Base-by-base conservation (phyloP, 2,329 filamentous ascomycete genomes). In the Hymenoscyphus fraxineus region DNA sequence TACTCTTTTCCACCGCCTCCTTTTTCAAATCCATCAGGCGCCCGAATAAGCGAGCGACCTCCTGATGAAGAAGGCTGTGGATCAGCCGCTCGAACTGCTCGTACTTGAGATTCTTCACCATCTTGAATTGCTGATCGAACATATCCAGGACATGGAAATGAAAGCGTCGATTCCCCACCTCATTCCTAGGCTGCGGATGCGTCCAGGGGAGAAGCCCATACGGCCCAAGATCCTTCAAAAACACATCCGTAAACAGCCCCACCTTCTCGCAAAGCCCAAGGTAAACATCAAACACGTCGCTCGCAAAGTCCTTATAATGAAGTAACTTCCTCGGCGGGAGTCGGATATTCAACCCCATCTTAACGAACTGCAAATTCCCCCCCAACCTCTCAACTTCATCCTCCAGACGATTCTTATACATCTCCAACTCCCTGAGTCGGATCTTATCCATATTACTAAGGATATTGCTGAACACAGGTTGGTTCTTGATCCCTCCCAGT, bases 321-420 rank as follows among this genome's bases (percentile, higher is more conserved):
- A 65, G 59, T 9, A 59, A 41, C 13, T 47, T 60, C 32, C 31
- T 19, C 9, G 63, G 63, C n/a, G 63, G 59, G 6, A 31, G 51
- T 32, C 10, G 15, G 16, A 40, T 55, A 35, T 62, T 22, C 15
- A 65, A 31, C 5, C 63, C 63, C 47, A 65, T 55, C 54, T 56
- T 58, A 41, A 62, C 40, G 13, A 39, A 40, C n/a, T 65, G 54
- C 16, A 65, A 39, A 56, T 65, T 56, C 6, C 63, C 63, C 22
- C 63, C 63, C 3, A 65, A 44, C 13, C 63, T 22, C 9, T 59
- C n/a, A 35, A 65, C 59, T 38, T 65, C 63, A 41, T 54, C 32
- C 27, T 65, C 63, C 31, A 65, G 27, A 12, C 56, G 59, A 41
- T 61, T 59, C 22, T 65, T 65, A 38, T 61, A 61, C 15, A 56